Evolutionary conservation across 805 yeast species (phyloP).

Genomic region (Kurtzmaniella cleridarum): DNA sequence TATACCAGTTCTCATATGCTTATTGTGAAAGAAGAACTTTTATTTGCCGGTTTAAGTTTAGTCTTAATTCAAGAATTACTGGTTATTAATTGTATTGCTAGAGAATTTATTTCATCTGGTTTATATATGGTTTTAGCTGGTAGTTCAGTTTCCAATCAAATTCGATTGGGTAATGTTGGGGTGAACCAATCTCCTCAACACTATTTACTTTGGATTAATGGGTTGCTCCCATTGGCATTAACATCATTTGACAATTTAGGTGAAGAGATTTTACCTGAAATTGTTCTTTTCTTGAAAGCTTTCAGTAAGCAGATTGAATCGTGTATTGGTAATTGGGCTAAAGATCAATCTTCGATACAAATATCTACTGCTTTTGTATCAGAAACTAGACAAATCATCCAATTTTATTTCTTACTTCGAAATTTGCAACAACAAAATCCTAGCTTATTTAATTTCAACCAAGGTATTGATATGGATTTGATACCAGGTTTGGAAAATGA

Average conservation of each 20-base stretch:
- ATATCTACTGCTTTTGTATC: conserved; percentile 31
- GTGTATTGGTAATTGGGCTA: conserved; percentile 66
- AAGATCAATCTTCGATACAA: conserved; percentile 41
- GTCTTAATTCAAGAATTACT: conserved; percentile 66
- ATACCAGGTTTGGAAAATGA: conserved; percentile 60
- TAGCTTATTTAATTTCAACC: conserved; percentile 5
- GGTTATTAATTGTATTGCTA: conserved; percentile 57
- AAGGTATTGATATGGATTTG: conserved; percentile 22
- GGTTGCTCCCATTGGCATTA: conserved; percentile 64
- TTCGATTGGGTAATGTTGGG: conserved; percentile 61
- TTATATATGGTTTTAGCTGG: conserved; percentile 62
- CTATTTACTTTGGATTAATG: conserved; percentile 83
- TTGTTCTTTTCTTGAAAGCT: conserved; percentile 54
- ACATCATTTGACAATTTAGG: conserved; percentile 60
- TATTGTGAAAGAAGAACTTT: conserved; percentile 55
- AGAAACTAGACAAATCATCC: conserved; percentile 53
- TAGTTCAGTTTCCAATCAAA: conserved; percentile 61
- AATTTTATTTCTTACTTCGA: conserved; percentile 53
- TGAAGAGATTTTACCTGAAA: conserved; percentile 55
- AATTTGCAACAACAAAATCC: too few species aligned
- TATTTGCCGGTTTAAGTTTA: conserved; percentile 68
- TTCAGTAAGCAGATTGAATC: conserved; percentile 63
- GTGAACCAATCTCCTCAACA: conserved; percentile 49
- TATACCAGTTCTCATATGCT: conserved; percentile 65
- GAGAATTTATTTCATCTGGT: conserved; percentile 58